Conservation (phyloP, 2,329 filamentous ascomycete genomes). For the Madurella mycetomatis region DNA sequence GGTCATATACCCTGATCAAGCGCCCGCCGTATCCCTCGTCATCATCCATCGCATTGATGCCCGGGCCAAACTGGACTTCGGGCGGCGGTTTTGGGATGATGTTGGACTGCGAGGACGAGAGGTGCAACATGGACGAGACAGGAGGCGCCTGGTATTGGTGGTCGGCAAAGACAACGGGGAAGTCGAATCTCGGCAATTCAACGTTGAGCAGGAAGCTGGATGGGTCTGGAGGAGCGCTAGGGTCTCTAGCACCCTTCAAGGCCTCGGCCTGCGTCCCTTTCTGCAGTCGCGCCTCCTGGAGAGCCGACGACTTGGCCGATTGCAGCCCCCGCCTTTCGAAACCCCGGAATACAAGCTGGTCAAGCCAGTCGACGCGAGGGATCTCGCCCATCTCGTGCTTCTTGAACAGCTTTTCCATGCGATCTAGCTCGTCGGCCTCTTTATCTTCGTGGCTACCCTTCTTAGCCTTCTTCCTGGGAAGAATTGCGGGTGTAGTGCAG, state of each 20-base stretch:
- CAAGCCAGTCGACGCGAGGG: constrained; percentile 87
- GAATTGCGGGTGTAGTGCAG: constrained; percentile 70
- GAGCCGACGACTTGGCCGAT: constrained; percentile 55
- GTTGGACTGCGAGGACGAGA: constrained; percentile 60
- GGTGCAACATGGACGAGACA: constrained; percentile 67
- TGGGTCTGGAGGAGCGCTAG: constrained; percentile 43
- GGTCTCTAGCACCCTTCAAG: constrained; percentile 30
- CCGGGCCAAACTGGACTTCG: constrained; percentile 84
- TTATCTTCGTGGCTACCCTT: constrained; percentile 56
- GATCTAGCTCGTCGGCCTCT: constrained; percentile 77
- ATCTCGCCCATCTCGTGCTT: constrained; percentile 99
- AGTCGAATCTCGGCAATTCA: constrained; percentile 91
- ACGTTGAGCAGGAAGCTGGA: constrained; percentile 78
- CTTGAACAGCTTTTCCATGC: constrained; percentile 86
- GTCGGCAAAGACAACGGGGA: constrained; percentile 91
- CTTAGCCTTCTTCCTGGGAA: constrained; percentile 48
- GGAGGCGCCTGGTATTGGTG: constrained; percentile 85
- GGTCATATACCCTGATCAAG: constrained; percentile 84
- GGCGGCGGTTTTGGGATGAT: constrained; percentile 74
- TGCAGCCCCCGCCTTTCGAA: constrained; percentile 72
- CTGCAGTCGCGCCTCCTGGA: constrained; percentile 53
- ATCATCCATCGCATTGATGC: constrained; percentile 67
- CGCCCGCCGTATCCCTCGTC: constrained; percentile 49
- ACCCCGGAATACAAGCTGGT: constrained; percentile 86
- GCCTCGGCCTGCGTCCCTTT: constrained; percentile 34